Percentiles rank a stretch among this genome's conserved stretches.
Evolutionary conservation across 2,329 filamentous ascomycete genomes (phyloP).

Genomic region (Colletotrichum tabaci): DNA sequence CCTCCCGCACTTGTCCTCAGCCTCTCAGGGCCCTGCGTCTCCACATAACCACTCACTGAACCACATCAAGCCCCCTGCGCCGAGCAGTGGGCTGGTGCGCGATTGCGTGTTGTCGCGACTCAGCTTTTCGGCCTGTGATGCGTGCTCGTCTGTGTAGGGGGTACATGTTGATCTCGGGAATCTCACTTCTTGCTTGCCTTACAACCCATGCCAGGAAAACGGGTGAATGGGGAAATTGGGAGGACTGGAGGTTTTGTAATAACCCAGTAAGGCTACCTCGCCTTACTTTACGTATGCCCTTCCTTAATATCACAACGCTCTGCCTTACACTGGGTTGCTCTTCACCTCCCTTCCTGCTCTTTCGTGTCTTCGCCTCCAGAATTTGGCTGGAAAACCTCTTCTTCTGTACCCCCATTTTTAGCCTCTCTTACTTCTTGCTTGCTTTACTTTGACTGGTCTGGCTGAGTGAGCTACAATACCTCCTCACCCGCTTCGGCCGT

Average conservation of each 20-base stretch:
- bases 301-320: neutral
- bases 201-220: neutral
- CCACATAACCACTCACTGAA: constrained; percentile 16
- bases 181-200: neutral
- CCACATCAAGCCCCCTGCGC: constrained; percentile 20
- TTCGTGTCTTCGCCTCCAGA: neutral
- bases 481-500: constrained; percentile 3
- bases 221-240: neutral
- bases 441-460: neutral
- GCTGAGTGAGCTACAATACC: neutral
- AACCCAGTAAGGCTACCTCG: neutral
- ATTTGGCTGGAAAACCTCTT: neutral
- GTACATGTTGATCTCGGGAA: neutral
- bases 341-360: neutral
- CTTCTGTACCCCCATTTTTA: neutral
- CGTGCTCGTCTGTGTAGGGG: neutral
- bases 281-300: neutral
- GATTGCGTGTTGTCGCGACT: constrained; percentile 32
- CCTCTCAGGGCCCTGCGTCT: constrained; percentile 1
- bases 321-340: neutral
- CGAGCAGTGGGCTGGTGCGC: constrained; percentile 19
- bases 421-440: neutral
- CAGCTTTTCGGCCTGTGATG: constrained; percentile 18
- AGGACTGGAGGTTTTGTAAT: neutral
- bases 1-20: constrained; percentile 2